Evolutionary conservation across 495 filamentous ascomycete species (phyloP).

Genomic region (Lepraria neglecta): DNA sequence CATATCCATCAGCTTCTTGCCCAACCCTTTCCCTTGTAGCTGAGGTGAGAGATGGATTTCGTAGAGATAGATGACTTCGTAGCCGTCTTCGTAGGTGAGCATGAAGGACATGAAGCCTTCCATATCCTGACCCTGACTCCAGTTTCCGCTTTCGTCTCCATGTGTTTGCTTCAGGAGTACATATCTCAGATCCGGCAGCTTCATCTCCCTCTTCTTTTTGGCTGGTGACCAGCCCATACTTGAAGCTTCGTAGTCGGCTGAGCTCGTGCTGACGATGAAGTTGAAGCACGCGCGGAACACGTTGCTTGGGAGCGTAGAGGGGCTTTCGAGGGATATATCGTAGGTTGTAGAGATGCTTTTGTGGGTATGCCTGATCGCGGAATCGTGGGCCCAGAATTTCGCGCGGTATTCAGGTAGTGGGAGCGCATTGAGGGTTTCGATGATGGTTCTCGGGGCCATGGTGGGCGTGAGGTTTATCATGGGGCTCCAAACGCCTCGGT

Average conservation of each 20-base stretch:
- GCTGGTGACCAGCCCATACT: slow-evolving; percentile 60
- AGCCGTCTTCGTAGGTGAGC: slow-evolving; percentile 71
- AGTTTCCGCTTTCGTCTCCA: not conserved
- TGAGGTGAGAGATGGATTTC: slow-evolving; percentile 66
- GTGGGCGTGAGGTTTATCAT: not conserved
- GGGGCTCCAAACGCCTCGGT: not conserved
- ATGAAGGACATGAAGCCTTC: slow-evolving; percentile 73
- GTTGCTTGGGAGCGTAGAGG: slow-evolving; percentile 40
- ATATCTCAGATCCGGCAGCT: slow-evolving; percentile 61
- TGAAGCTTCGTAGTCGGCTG: slow-evolving; percentile 58
- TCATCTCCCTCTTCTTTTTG: slow-evolving; percentile 72
- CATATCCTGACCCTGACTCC: not conserved
- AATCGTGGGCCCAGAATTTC: slow-evolving; percentile 16
- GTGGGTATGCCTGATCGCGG: slow-evolving; percentile 8
- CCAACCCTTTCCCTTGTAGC: slow-evolving; percentile 45
- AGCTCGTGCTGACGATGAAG: slow-evolving; percentile 65
- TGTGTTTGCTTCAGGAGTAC: slow-evolving; percentile 41
- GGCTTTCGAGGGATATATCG: slow-evolving; percentile 42
- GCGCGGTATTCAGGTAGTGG: slow-evolving; percentile 23
- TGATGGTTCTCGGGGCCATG: not conserved
- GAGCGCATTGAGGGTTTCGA: slow-evolving; percentile 25
- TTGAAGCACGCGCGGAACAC: slow-evolving; percentile 63
- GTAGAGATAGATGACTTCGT: slow-evolving; percentile 77
- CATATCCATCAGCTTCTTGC: slow-evolving; percentile 36
- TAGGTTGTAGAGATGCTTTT: slow-evolving; percentile 26